Evolutionary conservation across 495 filamentous ascomycete species (phyloP), one percentile per base, ranked within the genome.

Genomic region (Neurospora tetraspora): DNA sequence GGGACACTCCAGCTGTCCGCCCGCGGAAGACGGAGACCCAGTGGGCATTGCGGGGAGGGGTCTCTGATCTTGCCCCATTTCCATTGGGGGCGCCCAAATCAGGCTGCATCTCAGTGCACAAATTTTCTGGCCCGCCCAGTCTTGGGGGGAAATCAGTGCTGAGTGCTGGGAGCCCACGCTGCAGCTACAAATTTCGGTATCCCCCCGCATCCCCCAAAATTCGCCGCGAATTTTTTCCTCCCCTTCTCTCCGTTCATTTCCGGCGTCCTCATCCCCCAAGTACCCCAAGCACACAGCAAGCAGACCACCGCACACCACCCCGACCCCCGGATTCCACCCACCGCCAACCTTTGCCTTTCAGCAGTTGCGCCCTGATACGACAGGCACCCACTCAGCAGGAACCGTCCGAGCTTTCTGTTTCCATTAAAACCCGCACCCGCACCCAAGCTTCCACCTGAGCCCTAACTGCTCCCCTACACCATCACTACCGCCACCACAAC

Each of bases 231-330:
- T 74, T 77, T 72, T 79, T 81, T 80, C 77, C 78, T 78, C 77
- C 71, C 39, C 42, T 75, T 78, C 78, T 80, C 78, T 76, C 77
- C 73, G 38, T 81, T 81, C 78, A 76, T 80, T 77, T 71, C 78
- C 71, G 61, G 76, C 72, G 71, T 73, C 69, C 53, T 31, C 23
- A 31, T 65, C 53, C 53, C 53, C 53, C 53, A 65, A 65, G 27
- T 27, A 65, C 27, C 20, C 53, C 23, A 61, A 65, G 27, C 53
- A 65, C 53, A 65, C 53, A 65, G 53, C 53, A 16, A 65, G 12
- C 27, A 65, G 53, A 16, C 27, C 53, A 65, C 53, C 45, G n/a
- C 45, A 53, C 20, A 53, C 20, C 20, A 53, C 45, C 45, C 53
- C 53, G 27, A 34, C 27, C 53, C 53, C 53, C 27, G 53, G 14